A percentile compares a stretch with the other conserved stretches of the same genome.
Conservation (phyloP, 129 eudicot species). For the Cynara cardunculus region DNA sequence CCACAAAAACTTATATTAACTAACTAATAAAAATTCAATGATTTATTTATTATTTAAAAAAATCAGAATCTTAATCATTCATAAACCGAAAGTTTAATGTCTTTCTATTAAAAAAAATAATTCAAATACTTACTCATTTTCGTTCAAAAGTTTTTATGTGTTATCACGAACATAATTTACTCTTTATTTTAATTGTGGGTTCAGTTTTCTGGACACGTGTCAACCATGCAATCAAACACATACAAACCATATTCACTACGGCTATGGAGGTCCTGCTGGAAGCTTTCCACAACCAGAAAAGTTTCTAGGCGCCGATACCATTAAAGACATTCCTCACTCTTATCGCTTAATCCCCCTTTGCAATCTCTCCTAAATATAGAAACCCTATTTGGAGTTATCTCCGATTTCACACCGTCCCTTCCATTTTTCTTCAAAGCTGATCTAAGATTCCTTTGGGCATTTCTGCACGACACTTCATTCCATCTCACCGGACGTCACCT, state of each 20-base stretch:
- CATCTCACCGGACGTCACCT: constrained; percentile 14
- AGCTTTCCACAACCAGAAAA: constrained; percentile 16
- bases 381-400: neutral
- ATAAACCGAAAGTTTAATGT: too few species aligned
- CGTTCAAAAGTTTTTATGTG: too few species aligned
- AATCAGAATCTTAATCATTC: too few species aligned
- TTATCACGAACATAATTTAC: too few species aligned
- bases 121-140: too few species aligned
- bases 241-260: neutral
- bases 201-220: neutral
- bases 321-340: neutral
- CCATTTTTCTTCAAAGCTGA: constrained; percentile 11
- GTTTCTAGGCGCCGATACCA: neutral
- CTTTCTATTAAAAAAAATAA: too few species aligned
- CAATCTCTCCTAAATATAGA: constrained; percentile 13
- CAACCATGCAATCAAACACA: constrained; percentile 6
- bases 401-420: neutral
- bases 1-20: too few species aligned
- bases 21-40: too few species aligned
- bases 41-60: too few species aligned
- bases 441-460: neutral
- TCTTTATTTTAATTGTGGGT: too few species aligned
- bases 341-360: neutral
- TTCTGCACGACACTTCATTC: neutral
- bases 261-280: neutral